A percentile compares a stretch with the other conserved stretches of the same genome.
Evolutionary conservation across 129 eudicot genomes (phyloP).

Genomic region (Pulicaria dysenterica): DNA sequence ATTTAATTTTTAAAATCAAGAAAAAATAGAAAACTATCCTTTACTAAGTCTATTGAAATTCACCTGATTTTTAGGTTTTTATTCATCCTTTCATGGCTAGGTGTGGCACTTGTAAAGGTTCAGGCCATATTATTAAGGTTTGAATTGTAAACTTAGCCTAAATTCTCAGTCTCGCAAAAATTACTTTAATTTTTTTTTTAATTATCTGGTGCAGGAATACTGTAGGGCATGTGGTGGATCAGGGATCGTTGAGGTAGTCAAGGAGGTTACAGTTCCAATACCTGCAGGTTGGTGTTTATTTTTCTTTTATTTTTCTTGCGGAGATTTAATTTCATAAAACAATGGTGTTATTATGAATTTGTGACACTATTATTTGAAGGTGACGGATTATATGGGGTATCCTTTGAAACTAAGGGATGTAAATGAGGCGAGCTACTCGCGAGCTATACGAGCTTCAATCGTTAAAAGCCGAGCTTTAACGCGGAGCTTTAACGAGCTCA

Average conservation of each 20-base stretch:
- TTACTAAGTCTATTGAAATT: conserved; percentile 7
- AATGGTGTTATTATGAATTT: conserved; percentile 11
- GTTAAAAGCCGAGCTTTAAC: too few relatives aligned
- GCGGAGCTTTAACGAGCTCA: too few relatives aligned
- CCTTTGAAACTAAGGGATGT: not conserved
- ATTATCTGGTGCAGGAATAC: conserved; percentile 50
- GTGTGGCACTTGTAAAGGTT: conserved; percentile 81
- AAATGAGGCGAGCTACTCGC: too few relatives aligned
- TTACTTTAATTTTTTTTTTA: not conserved
- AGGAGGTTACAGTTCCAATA: conserved; percentile 68
- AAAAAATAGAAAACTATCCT: not conserved
- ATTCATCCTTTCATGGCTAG: conserved; percentile 83
- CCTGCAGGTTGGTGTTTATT: conserved; percentile 75
- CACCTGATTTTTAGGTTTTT: conserved; percentile 56
- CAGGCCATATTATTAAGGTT: conserved; percentile 74
- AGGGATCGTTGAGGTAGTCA: conserved; percentile 77
- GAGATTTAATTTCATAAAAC: conserved; percentile 2
- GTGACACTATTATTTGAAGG: not conserved
- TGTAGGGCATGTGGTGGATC: conserved; percentile 78
- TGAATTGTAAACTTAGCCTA: conserved; percentile 20
- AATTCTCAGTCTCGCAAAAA: not conserved
- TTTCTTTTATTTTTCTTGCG: conserved; percentile 4
- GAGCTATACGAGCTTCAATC: too few relatives aligned
- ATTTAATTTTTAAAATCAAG: conserved; percentile 16
- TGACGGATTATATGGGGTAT: not conserved